Evolutionary conservation across 192 early-diverging fungal species (phyloP), one percentile per base, ranked within the genome.

Genomic region (Podila epigama): DNA sequence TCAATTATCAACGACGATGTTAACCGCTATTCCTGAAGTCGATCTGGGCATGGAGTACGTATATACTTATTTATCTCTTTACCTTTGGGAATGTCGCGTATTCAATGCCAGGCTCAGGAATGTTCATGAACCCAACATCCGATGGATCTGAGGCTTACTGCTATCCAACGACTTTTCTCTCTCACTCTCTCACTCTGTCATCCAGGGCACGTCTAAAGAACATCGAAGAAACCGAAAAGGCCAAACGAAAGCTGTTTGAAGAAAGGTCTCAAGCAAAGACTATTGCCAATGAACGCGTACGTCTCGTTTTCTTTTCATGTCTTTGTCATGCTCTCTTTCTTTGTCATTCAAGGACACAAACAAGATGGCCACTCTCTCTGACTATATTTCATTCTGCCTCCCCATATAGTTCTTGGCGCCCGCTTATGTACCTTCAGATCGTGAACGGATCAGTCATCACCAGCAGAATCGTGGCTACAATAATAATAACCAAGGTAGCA

Each of bases 1-100:
- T 7, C 90, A 94, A 28, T 82, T 94, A 32, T 95, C 94, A 4
- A 86, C 94, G 18, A 87, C 89, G 12, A 95, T 97, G 94, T 69
- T 97, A 34, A 94, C 94, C 7, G 93, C 93, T 5, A 95, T 97
- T 62, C 96, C 95, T 9, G 94, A 96, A 70, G 92, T 95, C 10
- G 94, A 96, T 68, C 81, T 97, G 10, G 96, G 94, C 25, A 90
- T 92, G 40, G 89, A 88, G 86, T 90, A 86, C 25, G 87, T 84
- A 27, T 64, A 35, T 53, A 7, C 13, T 39, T 40, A 41, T 15
- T 69, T 1, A 36, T 71, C 44, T 66, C 18, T 29, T 60, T 6
- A 4, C 22, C 22, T 9, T 15, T 32, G 34, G 1, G 31, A 28
- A 32, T 57, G 29, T 27, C 42, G 4, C 34, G 39, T n/a, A 55